These are phyloP conservation scores for Plasmodium malariae DNA, from an alignment of 169 alveolate species.

Conservation along the genomic window DNA sequence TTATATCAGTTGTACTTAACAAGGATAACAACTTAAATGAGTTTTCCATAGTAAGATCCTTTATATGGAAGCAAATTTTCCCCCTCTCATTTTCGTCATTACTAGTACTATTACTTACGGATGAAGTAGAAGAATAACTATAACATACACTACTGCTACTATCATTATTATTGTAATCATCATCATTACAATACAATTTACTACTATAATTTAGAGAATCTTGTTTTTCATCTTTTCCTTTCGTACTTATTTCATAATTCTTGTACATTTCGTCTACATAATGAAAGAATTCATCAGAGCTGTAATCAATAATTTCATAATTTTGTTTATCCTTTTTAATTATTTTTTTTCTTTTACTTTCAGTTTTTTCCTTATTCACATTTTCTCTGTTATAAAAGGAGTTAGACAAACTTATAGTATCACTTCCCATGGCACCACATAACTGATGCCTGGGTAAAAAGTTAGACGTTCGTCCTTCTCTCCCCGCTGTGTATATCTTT, in stretches of 20 bases:
- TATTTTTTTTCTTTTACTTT: neutral
- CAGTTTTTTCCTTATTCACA: neutral
- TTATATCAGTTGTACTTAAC: constrained; percentile 37
- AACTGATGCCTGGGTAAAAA: too few species aligned
- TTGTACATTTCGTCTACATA: neutral
- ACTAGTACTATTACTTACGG: neutral
- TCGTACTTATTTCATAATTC: neutral
- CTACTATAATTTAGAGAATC: neutral
- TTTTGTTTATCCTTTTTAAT: neutral
- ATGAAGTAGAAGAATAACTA: neutral
- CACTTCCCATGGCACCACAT: too few species aligned
- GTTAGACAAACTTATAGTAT: neutral
- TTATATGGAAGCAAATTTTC: constrained; percentile 23
- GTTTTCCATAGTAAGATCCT: neutral
- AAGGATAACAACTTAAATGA: constrained; percentile 6
- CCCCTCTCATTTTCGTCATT: neutral
- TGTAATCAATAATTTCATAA: constrained; percentile 9
- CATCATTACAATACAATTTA: neutral
- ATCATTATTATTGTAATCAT: neutral
- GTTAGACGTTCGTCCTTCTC: too few species aligned
- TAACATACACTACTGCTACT: neutral
- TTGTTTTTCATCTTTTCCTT: neutral
- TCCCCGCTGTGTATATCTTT: neutral
- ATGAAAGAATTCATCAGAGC: constrained; percentile 25
- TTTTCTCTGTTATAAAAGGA: neutral